Percentiles rank a stretch among this genome's conserved stretches.
Evolutionary conservation across 2,329 filamentous ascomycete species (phyloP).

Genomic region (Didymosphaeria variabile): DNA sequence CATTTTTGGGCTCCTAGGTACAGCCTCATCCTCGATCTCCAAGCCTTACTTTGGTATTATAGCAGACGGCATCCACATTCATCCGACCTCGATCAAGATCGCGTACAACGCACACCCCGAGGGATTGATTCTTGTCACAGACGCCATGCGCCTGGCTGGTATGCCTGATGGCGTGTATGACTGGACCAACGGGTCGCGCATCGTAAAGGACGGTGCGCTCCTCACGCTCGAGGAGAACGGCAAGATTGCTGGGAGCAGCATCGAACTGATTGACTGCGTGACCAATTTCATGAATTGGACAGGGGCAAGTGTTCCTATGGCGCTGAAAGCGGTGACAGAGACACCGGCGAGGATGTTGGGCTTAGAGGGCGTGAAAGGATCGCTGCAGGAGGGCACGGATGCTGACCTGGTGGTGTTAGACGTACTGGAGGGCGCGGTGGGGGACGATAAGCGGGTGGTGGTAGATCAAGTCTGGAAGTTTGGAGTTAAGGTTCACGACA

Average conservation of each 20-base stretch:
- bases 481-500: constrained; percentile 56
- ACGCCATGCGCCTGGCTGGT: constrained; percentile 88
- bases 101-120: constrained; percentile 86
- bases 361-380: constrained; percentile 72
- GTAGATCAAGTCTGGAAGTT: constrained; percentile 87
- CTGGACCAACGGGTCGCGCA: constrained; percentile 78
- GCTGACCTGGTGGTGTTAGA: constrained; percentile 72
- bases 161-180: constrained; percentile 84
- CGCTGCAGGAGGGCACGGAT: constrained; percentile 55
- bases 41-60: constrained; percentile 90
- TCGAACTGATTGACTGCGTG: constrained; percentile 81
- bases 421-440: constrained; percentile 58
- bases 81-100: constrained; percentile 87
- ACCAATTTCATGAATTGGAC: constrained; percentile 83
- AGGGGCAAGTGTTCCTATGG: constrained; percentile 72
- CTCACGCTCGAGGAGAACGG: constrained; percentile 79
- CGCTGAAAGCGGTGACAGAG: constrained; percentile 75
- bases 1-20: constrained; percentile 84
- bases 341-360: constrained; percentile 82
- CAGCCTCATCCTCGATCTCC: constrained; percentile 36
- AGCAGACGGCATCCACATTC: constrained; percentile 87
- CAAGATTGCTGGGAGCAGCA: constrained; percentile 65
- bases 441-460: constrained; percentile 61
- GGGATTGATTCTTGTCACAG: constrained; percentile 88
- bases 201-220: constrained; percentile 75